Conservation (phyloP, 2,329 filamentous ascomycete genomes). For the Fusarium concolor region DNA sequence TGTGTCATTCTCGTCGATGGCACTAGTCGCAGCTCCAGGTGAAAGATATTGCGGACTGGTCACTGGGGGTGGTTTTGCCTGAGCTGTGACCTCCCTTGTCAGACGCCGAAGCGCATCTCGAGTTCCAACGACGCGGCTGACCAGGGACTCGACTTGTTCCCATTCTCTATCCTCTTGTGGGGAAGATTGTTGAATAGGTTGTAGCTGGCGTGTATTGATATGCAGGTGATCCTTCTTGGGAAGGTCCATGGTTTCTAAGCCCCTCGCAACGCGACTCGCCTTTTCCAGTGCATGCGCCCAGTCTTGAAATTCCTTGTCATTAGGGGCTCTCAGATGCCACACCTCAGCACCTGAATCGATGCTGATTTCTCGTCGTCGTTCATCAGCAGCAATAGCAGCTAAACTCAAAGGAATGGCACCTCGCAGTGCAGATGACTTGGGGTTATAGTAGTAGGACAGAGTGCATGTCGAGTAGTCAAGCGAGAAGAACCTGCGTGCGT, state of each 20-base stretch:
- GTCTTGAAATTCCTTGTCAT: conserved; percentile 84
- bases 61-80: conserved; percentile 45
- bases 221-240: conserved; percentile 45
- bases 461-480: conserved; percentile 95
- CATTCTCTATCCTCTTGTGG: conserved; percentile 82
- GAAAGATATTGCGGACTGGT: conserved; percentile 53
- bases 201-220: conserved; percentile 44
- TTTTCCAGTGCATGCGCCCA: conserved; percentile 90
- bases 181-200: conserved; percentile 50
- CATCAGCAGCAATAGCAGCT: conserved; percentile 90
- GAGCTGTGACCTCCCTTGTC: conserved; percentile 82
- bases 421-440: conserved; percentile 89
- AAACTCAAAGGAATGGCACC: conserved; percentile 93
- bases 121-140: conserved; percentile 87
- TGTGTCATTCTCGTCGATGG: conserved; percentile 65
- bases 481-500: conserved; percentile 93
- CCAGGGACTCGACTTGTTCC: conserved; percentile 85
- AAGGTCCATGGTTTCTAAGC: conserved; percentile 56
- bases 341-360: conserved; percentile 97
- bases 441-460: conserved; percentile 94
- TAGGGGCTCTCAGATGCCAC: conserved; percentile 90
- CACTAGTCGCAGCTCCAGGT: conserved; percentile 55
- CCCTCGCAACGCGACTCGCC: conserved; percentile 75
- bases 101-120: conserved; percentile 88
- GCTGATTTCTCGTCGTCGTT: conserved; percentile 88